Conservation (phyloP, 2,329 filamentous ascomycete species). For the Tolypocladium cylindrosporum region DNA sequence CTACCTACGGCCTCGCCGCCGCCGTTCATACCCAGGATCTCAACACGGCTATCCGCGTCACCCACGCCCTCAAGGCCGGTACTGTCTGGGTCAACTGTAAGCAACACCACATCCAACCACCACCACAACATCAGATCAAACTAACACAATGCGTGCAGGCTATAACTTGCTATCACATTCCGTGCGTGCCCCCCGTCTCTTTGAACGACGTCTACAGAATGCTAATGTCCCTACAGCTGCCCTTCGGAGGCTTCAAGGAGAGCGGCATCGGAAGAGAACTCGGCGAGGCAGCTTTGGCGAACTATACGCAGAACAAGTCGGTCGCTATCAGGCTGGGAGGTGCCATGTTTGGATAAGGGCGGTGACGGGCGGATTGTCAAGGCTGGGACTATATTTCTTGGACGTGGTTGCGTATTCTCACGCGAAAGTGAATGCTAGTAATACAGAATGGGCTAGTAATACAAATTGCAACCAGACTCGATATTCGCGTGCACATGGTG, state of each 20-base stretch:
- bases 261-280: slow-evolving; percentile 69
- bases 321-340: slow-evolving; percentile 38
- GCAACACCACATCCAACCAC: neutral
- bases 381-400: neutral
- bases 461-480: no score
- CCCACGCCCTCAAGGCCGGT: slow-evolving; percentile 64
- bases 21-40: slow-evolving; percentile 76
- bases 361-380: neutral
- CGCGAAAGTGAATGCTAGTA: no score
- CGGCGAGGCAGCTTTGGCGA: slow-evolving; percentile 54
- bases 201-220: no score
- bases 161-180: slow-evolving; percentile 62
- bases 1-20: slow-evolving; percentile 71
- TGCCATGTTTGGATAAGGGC: slow-evolving; percentile 9
- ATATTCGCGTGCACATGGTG: no score
- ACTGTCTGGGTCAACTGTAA: slow-evolving; percentile 46
- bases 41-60: slow-evolving; percentile 72
- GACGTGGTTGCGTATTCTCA: no score
- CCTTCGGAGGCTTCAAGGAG: slow-evolving; percentile 71
- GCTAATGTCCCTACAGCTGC: slow-evolving; percentile 27
- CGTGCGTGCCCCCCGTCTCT: neutral
- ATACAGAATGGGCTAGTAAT: no score
- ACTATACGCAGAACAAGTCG: slow-evolving; percentile 61
- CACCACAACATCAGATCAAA: neutral
- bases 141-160: slow-evolving; percentile 11